Conservation (phyloP, 2,329 filamentous ascomycete species). For the Alternaria infectoria region DNA sequence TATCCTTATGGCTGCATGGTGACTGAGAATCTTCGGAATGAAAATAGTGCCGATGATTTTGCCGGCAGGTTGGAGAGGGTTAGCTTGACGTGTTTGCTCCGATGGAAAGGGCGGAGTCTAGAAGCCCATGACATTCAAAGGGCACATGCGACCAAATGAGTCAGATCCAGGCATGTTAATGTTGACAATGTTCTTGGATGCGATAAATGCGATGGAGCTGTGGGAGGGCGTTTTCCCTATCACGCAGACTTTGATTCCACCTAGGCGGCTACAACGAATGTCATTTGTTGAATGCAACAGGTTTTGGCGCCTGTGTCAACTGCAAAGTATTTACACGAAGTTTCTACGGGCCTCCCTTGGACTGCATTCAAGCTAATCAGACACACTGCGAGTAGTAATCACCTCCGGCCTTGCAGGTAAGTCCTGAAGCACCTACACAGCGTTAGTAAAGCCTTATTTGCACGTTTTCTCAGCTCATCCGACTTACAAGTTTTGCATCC, state of each 20-base stretch:
- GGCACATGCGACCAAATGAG: background rate
- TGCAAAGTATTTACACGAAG: background rate
- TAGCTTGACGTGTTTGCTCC: background rate
- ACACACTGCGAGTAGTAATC: conserved; percentile 11
- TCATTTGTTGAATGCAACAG: background rate
- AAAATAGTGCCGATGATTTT: background rate
- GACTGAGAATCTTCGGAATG: background rate
- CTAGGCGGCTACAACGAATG: conserved; percentile 3
- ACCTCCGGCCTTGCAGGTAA: conserved; percentile 4
- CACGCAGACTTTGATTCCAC: background rate
- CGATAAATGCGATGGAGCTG: background rate
- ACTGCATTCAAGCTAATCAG: background rate
- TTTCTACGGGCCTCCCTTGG: background rate
- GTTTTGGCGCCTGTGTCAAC: background rate
- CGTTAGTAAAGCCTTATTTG: background rate
- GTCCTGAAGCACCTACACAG: conserved; percentile 5
- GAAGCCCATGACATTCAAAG: background rate
- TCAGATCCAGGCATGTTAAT: background rate
- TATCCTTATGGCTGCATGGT: background rate
- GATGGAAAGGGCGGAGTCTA: background rate
- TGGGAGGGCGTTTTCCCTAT: background rate
- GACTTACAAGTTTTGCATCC: conserved; percentile 13
- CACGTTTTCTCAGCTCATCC: background rate
- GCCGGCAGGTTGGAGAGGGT: background rate
- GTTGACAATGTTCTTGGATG: background rate